A percentile compares a stretch with the other conserved stretches of the same genome.
Conservation (phyloP, 1,284 basidiomycete genomes). For the Malassezia obtusa region DNA sequence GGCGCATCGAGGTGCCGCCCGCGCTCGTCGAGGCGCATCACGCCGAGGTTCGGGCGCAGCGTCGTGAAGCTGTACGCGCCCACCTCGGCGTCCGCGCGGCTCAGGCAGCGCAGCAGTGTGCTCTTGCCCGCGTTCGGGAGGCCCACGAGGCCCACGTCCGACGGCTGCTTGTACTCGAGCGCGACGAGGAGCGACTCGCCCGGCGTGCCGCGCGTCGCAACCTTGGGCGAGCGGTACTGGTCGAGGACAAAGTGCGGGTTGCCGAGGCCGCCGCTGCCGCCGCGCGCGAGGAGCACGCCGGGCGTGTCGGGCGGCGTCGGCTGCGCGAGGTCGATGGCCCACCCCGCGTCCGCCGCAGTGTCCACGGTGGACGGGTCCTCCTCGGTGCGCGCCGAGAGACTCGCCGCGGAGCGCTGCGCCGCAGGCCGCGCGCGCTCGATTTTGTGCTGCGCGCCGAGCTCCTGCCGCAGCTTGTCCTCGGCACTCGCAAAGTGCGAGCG, state of each 20-base stretch:
- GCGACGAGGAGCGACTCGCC: conserved; percentile 73
- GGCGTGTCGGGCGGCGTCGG: conserved; percentile 33
- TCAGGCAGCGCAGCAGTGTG: conserved; percentile 78
- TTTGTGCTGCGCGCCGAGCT: conserved; percentile 20
- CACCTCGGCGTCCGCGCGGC: conserved; percentile 70
- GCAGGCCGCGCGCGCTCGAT: conserved; percentile 10
- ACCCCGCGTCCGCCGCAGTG: conserved; percentile 9
- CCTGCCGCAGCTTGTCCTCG: conserved; percentile 32
- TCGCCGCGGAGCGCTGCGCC: conserved; percentile 20
- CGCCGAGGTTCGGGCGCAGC: conserved; percentile 86
- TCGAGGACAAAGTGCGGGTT: conserved; percentile 74
- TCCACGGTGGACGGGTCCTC: conserved; percentile 9
- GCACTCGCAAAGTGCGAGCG: conserved; percentile 33
- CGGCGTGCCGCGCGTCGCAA: conserved; percentile 57
- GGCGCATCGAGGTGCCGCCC: conserved; percentile 15
- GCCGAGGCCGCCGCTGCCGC: conserved; percentile 75
- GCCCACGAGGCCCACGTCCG: conserved; percentile 88
- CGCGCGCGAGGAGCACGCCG: conserved; percentile 50
- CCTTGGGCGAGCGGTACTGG: conserved; percentile 47
- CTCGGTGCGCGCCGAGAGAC: conserved; percentile 18
- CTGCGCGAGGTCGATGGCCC: conserved; percentile 29
- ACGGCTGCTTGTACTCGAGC: conserved; percentile 87
- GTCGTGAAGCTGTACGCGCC: conserved; percentile 91
- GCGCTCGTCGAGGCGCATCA: conserved; percentile 69
- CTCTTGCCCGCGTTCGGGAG: conserved; percentile 75